phyloP scores from a whole-genome alignment of 768 basidiomycete genomes.

The Phaffia australis region DNA sequence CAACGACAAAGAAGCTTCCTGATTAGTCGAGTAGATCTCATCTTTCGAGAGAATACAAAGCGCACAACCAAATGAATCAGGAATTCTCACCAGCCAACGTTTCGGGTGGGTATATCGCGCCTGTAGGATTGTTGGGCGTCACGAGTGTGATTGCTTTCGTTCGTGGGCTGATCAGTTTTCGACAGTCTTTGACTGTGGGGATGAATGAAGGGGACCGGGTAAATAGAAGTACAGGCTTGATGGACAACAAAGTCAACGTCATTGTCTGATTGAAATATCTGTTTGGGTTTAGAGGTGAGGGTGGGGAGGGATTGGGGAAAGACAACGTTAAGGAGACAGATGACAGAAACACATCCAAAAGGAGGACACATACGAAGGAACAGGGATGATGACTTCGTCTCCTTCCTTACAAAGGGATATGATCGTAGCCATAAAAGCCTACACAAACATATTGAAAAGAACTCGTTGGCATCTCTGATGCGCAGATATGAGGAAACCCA shows the following conservation, averaged over 20 bases:
- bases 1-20: background rate
- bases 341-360: constrained; percentile 4
- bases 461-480: constrained; percentile 58
- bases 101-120: constrained; percentile 54
- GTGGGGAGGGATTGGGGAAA: constrained; percentile 22
- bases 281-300: background rate
- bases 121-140: constrained; percentile 65
- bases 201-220: constrained; percentile 46
- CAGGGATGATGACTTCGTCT: constrained; percentile 31
- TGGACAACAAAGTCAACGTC: constrained; percentile 54
- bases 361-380: constrained; percentile 23
- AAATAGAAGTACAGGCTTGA: constrained; percentile 50
- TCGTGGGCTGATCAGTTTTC: constrained; percentile 43
- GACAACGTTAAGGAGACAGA: background rate
- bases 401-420: constrained; percentile 28
- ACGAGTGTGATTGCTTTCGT: constrained; percentile 58
- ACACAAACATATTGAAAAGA: constrained; percentile 25
- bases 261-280: constrained; percentile 47
- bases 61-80: background rate
- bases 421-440: constrained; percentile 32
- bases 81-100: background rate
- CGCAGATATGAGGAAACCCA: background rate
- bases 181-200: constrained; percentile 49
- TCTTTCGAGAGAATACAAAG: background rate
- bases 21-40: background rate